Base-by-base conservation (phyloP, 768 basidiomycete species). In the Panaeolus papilionaceus region DNA sequence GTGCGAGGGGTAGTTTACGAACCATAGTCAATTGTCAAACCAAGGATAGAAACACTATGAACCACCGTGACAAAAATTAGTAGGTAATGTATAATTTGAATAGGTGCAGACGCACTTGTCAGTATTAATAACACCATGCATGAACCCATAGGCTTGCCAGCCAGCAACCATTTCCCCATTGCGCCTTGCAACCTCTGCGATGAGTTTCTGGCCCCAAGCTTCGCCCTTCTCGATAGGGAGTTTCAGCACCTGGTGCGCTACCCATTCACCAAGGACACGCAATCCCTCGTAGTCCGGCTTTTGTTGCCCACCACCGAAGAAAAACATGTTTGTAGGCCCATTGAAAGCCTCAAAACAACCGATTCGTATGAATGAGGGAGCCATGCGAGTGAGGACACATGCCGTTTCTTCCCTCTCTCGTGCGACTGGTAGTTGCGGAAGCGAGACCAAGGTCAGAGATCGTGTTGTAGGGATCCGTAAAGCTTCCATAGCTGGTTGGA, bases 111-210 rank as follows among this genome's bases (percentile, higher is more conserved):
- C 85, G 67, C 71, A 92, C 92, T 97, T 98, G 81, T 98, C 97
- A 1, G 96, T 97, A 75, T 99, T 99, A 72, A 99, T 95, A 42
- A 99, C 97, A 0, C 95, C 95, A 74, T 96, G 94, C 94, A 95
- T 94, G 76, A 93, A 96, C 0, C 95, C 95, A 76, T 92, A 93
- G 7, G 88, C 94, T 79, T 99, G 97, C 98, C 98, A 99, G 3
- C 86, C 92, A 10, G 96, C 98, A 0, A 96, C 93, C 93, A 96
- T 99, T 75, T 82, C 82, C 51, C 93, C 96, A 75, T 98, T 99
- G 74, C 95, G 82, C 76, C 85, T 87, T 16, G 94, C 89, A 0
- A 89, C 89, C 71, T 98, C 95, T 70, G 90, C 79, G 1, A 97
- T 84, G 54, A 98, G 77, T 54, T 86, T 82, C 74, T 83, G 83